These are phyloP conservation scores for Microbotryum saponariae DNA, from an alignment of 1,284 basidiomycete species.

Conservation along the genomic window DNA sequence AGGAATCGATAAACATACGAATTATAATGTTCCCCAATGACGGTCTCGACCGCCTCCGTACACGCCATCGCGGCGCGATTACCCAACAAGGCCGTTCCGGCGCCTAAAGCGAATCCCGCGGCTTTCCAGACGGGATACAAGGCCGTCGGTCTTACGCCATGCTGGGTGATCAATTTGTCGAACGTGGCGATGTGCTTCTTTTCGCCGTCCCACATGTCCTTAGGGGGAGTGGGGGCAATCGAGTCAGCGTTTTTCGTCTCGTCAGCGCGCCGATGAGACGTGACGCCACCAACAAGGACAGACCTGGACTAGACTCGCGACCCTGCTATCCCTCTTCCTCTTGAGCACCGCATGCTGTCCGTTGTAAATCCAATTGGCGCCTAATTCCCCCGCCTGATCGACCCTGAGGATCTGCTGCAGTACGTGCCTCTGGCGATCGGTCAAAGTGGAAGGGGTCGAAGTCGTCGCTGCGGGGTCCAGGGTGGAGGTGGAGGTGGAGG, in stretches of 20 bases:
- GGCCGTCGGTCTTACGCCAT: constrained; percentile 72
- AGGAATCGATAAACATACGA: constrained; percentile 55
- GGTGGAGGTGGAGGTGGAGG: constrained; percentile 5
- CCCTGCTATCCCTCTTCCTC: constrained; percentile 54
- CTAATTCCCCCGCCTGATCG: constrained; percentile 86
- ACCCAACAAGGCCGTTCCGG: constrained; percentile 76
- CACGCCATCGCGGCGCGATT: constrained; percentile 95
- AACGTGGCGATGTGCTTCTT: constrained; percentile 83
- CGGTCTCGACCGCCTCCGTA: constrained; percentile 94
- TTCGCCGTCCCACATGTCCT: constrained; percentile 97
- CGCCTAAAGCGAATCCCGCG: constrained; percentile 77
- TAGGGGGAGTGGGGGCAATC: constrained; percentile 37
- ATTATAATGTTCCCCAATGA: constrained; percentile 96
- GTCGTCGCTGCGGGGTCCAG: constrained; percentile 35
- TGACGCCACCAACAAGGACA: constrained; percentile 26
- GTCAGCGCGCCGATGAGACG: neutral
- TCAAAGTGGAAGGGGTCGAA: constrained; percentile 36
- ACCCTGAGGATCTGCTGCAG: constrained; percentile 56
- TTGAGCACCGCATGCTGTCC: constrained; percentile 57
- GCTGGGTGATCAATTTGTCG: constrained; percentile 73
- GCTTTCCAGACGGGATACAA: constrained; percentile 76
- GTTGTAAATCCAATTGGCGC: constrained; percentile 85
- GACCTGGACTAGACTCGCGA: constrained; percentile 69
- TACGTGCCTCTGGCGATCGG: constrained; percentile 36
- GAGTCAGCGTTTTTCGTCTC: too few relatives aligned